Conservation (phyloP, 202 grass and related monocot genomes). For the Musa balbisiana region DNA sequence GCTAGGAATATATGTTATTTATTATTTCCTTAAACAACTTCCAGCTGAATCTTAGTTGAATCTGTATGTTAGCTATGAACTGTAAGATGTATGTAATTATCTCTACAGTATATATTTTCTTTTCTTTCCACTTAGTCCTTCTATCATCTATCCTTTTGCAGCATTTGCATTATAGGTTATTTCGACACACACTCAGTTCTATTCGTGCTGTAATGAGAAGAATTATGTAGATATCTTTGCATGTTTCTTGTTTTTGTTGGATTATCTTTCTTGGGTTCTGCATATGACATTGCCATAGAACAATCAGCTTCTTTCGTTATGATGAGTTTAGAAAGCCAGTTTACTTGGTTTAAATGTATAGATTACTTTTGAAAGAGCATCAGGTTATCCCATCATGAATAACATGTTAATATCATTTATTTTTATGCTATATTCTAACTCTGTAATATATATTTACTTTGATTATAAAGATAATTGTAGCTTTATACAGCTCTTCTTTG, state of each 20-base stretch:
- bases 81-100: background rate
- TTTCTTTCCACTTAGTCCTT: background rate
- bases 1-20: background rate
- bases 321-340: no score
- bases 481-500: no score
- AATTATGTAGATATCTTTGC: slow-evolving; percentile 3
- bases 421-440: no score
- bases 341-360: no score
- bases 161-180: slow-evolving; percentile 9
- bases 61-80: background rate
- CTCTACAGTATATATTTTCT: no score
- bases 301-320: no score
- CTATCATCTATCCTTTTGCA: background rate
- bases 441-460: no score
- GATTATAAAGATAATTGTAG: no score
- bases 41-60: slow-evolving; percentile 14
- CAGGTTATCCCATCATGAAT: no score
- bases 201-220: background rate
- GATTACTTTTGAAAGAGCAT: no score
- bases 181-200: background rate
- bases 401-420: no score
- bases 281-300: no score
- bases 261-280: background rate
- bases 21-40: slow-evolving; percentile 16
- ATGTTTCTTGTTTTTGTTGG: background rate